Percentiles rank a stretch among this genome's conserved stretches.
Evolutionary conservation across 2,329 filamentous ascomycete genomes (phyloP).

Genomic region (Scedosporium minutisporum): DNA sequence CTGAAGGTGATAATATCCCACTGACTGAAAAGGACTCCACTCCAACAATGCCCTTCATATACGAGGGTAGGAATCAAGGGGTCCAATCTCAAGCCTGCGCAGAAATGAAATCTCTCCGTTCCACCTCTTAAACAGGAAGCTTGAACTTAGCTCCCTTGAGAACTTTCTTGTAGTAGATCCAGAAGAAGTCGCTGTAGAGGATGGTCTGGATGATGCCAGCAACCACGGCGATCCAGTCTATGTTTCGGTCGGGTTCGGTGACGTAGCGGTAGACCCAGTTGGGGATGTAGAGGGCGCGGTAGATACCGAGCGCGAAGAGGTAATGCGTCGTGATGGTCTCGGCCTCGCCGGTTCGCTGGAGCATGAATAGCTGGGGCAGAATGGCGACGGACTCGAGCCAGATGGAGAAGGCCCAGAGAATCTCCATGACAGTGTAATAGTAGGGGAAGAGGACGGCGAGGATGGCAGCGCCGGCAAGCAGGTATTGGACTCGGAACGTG

Average conservation of each 20-base stretch:
- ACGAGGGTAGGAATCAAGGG: too few relatives aligned
- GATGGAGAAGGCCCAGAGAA: slow-evolving; percentile 95
- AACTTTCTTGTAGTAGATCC: slow-evolving; percentile 97
- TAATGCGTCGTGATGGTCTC: slow-evolving; percentile 99
- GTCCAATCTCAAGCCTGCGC: too few relatives aligned
- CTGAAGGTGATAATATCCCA: too few relatives aligned
- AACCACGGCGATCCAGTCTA: slow-evolving; percentile 78
- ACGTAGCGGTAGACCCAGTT: slow-evolving; percentile 96
- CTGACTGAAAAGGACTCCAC: too few relatives aligned
- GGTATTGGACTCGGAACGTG: slow-evolving; percentile 93
- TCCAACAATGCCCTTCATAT: too few relatives aligned
- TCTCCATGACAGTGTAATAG: slow-evolving; percentile 72
- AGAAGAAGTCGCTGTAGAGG: slow-evolving; percentile 98
- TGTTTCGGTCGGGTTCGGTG: slow-evolving; percentile 58
- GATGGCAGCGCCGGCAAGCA: slow-evolving; percentile 70
- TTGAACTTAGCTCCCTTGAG: slow-evolving; percentile 84
- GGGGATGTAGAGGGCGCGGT: slow-evolving; percentile 91
- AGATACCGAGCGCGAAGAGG: slow-evolving; percentile 83
- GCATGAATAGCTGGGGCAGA: slow-evolving; percentile 93
- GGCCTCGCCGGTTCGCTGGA: slow-evolving; percentile 93
- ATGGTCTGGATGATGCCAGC: slow-evolving; percentile 90
- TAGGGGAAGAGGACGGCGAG: slow-evolving; percentile 79
- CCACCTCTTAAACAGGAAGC: slow-evolving; percentile 56
- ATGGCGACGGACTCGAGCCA: slow-evolving; percentile 98
- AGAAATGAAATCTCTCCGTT: too few relatives aligned